These are phyloP conservation scores for Gloeostereum incarnatum DNA, from an alignment of 768 basidiomycete genomes.

Conservation along the genomic window DNA sequence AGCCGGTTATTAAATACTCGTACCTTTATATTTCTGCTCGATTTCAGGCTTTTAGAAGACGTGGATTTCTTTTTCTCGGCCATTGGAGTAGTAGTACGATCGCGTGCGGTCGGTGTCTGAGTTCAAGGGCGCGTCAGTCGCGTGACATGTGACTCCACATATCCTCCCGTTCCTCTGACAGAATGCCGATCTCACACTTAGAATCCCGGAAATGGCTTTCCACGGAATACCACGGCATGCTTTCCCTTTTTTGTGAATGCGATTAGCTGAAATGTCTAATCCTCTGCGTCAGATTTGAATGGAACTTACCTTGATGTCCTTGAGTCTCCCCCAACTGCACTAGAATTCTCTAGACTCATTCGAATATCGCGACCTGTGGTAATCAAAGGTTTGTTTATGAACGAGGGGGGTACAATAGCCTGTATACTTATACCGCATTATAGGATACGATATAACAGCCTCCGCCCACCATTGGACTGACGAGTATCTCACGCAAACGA, in stretches of 20 bases:
- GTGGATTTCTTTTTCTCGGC: conserved; percentile 13
- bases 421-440: conserved; percentile 1
- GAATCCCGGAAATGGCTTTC: conserved; percentile 20
- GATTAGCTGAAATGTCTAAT: conserved; percentile 1
- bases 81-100: conserved; percentile 21
- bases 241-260: no score
- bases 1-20: no score
- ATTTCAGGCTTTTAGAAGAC: no score
- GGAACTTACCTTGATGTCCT: conserved; percentile 41
- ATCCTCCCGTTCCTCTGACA: no score
- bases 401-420: no score
- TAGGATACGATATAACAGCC: conserved; percentile 43
- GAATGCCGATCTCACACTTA: no score
- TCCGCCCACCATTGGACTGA: conserved; percentile 50
- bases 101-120: no score
- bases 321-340: conserved; percentile 46
- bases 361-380: conserved; percentile 66
- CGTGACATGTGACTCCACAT: neutral
- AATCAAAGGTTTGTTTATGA: conserved; percentile 49
- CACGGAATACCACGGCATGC: conserved; percentile 32
- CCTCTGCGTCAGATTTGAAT: conserved; percentile 42
- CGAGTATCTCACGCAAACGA: conserved; percentile 45
- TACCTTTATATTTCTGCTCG: no score
- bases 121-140: neutral
- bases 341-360: conserved; percentile 63